Conservation (phyloP, 805 yeast species). For the Blastobotrys peoriensis region DNA sequence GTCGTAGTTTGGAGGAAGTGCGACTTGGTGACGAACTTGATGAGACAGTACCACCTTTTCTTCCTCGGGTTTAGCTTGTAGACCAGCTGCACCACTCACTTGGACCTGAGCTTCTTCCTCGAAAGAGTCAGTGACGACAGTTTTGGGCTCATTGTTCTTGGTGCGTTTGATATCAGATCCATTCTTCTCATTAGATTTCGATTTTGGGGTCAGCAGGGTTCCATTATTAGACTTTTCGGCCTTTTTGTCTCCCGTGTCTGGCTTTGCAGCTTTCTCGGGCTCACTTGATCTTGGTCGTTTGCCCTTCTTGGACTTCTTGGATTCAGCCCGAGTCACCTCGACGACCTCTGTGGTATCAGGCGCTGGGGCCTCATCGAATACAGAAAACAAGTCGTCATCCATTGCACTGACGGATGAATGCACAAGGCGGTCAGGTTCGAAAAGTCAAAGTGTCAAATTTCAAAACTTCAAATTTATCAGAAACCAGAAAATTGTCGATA, state of each 20-base stretch:
- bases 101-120: constrained; percentile 88
- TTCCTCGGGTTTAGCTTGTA: constrained; percentile 39
- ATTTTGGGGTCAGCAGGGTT: neutral
- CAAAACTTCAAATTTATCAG: too few species aligned
- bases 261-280: neutral
- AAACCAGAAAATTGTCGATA: too few species aligned
- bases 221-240: neutral
- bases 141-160: constrained; percentile 26
- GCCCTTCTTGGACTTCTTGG: constrained; percentile 6
- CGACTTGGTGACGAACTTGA: constrained; percentile 97
- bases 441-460: too few species aligned
- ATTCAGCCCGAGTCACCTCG: constrained; percentile 15
- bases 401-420: too few species aligned
- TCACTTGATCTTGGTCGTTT: neutral
- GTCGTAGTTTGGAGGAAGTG: constrained; percentile 86
- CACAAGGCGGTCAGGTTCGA: too few species aligned
- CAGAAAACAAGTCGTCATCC: constrained; percentile 27
- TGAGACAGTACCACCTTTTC: constrained; percentile 67
- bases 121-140: constrained; percentile 78
- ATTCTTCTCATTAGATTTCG: neutral
- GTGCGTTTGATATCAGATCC: constrained; percentile 4
- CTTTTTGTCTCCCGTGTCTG: neutral
- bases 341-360: neutral
- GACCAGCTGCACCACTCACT: constrained; percentile 75
- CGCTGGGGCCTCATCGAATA: constrained; percentile 27